A percentile compares a stretch with the other conserved stretches of the same genome.
Conservation (phyloP, 306 rosid species). For the Luffa aegyptiaca region DNA sequence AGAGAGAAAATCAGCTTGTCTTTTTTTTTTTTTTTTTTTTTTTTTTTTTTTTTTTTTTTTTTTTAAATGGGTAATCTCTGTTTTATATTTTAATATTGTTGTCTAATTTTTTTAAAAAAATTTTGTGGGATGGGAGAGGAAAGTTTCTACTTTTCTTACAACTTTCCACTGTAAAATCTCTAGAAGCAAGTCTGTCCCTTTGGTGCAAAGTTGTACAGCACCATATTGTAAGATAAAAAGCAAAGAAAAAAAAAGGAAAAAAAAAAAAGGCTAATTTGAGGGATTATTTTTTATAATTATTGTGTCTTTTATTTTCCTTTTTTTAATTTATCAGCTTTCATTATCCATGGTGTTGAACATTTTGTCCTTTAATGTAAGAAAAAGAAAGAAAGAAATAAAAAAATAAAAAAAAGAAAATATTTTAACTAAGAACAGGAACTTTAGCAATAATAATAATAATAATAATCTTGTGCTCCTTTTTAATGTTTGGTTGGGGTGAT, state of each 20-base stretch:
- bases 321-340: constrained; percentile 13
- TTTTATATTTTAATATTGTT: constrained; percentile 24
- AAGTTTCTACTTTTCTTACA: constrained; percentile 17
- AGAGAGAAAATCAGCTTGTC: constrained; percentile 4
- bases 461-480: not conserved
- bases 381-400: not conserved
- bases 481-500: constrained; percentile 41
- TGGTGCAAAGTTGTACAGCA: constrained; percentile 56
- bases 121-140: constrained; percentile 26
- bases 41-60: constrained; percentile 3
- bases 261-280: constrained; percentile 37
- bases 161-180: constrained; percentile 55
- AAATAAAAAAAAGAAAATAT: not conserved
- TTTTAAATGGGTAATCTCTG: constrained; percentile 14
- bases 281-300: constrained; percentile 9
- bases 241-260: constrained; percentile 19
- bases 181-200: constrained; percentile 38
- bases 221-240: constrained; percentile 52
- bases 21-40: constrained; percentile 17
- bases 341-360: constrained; percentile 12
- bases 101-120: not conserved
- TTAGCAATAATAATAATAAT: constrained; percentile 15
- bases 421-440: not conserved
- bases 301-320: not conserved
- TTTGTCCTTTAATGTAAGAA: constrained; percentile 27